Evolutionary conservation across 495 filamentous ascomycete genomes (phyloP).

Genomic region (Neurospora sp.): DNA sequence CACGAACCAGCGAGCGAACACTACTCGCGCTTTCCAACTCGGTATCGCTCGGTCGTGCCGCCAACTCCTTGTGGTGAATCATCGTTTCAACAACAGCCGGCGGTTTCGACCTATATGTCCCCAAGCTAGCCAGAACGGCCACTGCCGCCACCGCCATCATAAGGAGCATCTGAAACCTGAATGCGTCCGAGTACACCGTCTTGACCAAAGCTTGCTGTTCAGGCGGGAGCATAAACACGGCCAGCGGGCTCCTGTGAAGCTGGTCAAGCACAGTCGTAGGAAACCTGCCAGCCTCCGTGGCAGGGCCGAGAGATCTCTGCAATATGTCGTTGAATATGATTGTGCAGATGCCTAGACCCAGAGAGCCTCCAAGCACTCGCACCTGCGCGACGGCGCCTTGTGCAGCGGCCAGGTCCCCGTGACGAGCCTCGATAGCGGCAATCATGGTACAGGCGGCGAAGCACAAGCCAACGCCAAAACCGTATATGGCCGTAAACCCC

Average conservation of each 20-base stretch:
- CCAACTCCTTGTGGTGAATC: slow-evolving; percentile 15
- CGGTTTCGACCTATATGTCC: slow-evolving; percentile 11
- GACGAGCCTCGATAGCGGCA: slow-evolving; percentile 35
- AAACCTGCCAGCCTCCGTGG: slow-evolving; percentile 8
- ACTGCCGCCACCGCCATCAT: slow-evolving; percentile 17
- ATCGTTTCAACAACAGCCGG: slow-evolving; percentile 12
- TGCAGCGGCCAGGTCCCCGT: slow-evolving; percentile 41
- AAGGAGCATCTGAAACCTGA: slow-evolving; percentile 16
- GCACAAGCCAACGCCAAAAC: slow-evolving; percentile 42
- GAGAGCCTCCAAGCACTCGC: slow-evolving; percentile 47
- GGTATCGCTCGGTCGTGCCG: slow-evolving; percentile 8
- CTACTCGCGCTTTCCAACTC: slow-evolving; percentile 21
- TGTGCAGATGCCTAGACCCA: slow-evolving; percentile 41
- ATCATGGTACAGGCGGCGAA: slow-evolving; percentile 43
- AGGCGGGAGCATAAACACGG: neutral
- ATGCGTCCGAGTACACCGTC: slow-evolving; percentile 13
- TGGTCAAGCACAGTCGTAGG: slow-evolving; percentile 3
- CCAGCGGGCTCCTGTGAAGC: slow-evolving; percentile 13
- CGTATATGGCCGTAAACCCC: slow-evolving; percentile 45
- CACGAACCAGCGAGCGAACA: slow-evolving; percentile 2
- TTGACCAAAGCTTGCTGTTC: slow-evolving; percentile 3
- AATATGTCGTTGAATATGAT: slow-evolving; percentile 30
- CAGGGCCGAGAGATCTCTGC: slow-evolving; percentile 3
- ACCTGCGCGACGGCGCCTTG: slow-evolving; percentile 47
- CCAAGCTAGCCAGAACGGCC: slow-evolving; percentile 20